A percentile compares a stretch with the other conserved stretches of the same genome.
Conservation (phyloP, 2,329 filamentous ascomycete species). For the Periconia macrospinosa region DNA sequence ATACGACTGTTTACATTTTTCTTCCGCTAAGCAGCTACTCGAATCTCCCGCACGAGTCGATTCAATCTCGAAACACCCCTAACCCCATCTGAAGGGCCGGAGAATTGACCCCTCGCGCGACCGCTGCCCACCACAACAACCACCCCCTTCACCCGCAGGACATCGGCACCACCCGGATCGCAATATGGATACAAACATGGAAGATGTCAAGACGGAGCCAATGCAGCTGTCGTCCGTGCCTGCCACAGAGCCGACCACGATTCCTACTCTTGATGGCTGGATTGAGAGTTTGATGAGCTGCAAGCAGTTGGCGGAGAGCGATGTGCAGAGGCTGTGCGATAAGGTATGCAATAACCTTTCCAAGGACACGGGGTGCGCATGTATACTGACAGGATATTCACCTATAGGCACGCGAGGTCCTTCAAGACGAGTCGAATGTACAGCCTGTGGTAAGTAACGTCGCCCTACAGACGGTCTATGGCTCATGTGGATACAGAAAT, state of each 20-base stretch:
- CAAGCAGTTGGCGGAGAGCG: constrained; percentile 94
- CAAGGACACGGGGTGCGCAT: not conserved
- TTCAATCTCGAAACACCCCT: constrained; percentile 37
- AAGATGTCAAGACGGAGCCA: constrained; percentile 87
- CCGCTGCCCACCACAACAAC: constrained; percentile 32
- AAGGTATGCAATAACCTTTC: constrained; percentile 64
- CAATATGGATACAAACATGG: constrained; percentile 97
- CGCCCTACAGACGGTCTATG: not conserved
- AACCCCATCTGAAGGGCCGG: constrained; percentile 40
- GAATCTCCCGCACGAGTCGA: constrained; percentile 8
- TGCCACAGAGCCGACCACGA: constrained; percentile 80
- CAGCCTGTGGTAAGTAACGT: constrained; percentile 82
- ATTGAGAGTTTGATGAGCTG: constrained; percentile 98
- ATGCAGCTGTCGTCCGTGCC: constrained; percentile 70
- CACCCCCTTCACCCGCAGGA: constrained; percentile 22
- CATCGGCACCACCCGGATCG: constrained; percentile 31
- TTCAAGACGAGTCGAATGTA: constrained; percentile 97
- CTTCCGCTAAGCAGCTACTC: constrained; percentile 1
- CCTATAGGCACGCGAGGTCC: constrained; percentile 84
- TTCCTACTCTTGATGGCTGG: constrained; percentile 94
- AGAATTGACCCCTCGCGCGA: constrained; percentile 32
- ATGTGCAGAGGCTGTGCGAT: constrained; percentile 96
- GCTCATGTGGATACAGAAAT: constrained; percentile 64
- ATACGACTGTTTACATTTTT: constrained; percentile 7
- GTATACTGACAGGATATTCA: constrained; percentile 16